These are phyloP conservation scores for Strobilomyces confusus DNA, from an alignment of 768 basidiomycete genomes.

Conservation along the genomic window DNA sequence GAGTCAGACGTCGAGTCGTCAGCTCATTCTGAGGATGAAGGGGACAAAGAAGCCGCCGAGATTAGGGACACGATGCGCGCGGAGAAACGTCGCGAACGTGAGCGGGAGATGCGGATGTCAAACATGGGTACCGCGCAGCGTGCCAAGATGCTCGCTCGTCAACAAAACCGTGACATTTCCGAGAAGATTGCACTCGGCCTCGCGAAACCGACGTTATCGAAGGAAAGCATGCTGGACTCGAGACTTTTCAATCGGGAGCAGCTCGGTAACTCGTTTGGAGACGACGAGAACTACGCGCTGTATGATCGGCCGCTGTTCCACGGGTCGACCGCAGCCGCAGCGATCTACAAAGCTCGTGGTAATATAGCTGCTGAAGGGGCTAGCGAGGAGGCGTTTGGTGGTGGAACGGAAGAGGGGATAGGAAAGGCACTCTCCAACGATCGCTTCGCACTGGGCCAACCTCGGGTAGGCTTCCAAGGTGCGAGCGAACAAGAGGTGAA, in stretches of 20 bases:
- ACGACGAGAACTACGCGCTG: constrained; percentile 90
- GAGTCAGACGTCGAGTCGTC: constrained; percentile 54
- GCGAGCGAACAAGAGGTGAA: constrained; percentile 78
- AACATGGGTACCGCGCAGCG: constrained; percentile 98
- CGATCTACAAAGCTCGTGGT: constrained; percentile 97
- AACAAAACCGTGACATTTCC: constrained; percentile 98
- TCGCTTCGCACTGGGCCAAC: constrained; percentile 85
- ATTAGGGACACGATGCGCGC: constrained; percentile 87
- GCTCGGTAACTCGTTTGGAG: constrained; percentile 73
- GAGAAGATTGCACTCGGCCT: constrained; percentile 98
- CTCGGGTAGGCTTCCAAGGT: constrained; percentile 86
- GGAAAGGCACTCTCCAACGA: constrained; percentile 88
- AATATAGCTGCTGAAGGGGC: constrained; percentile 66
- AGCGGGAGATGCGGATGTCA: constrained; percentile 97
- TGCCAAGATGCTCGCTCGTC: constrained; percentile 91
- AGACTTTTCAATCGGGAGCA: constrained; percentile 97
- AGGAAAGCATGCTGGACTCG: constrained; percentile 97
- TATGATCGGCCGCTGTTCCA: constrained; percentile 96
- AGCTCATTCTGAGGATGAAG: constrained; percentile 52
- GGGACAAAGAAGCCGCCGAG: constrained; percentile 79
- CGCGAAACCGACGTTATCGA: constrained; percentile 93
- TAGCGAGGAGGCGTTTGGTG: constrained; percentile 90
- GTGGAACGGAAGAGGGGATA: constrained; percentile 95
- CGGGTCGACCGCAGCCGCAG: constrained; percentile 94
- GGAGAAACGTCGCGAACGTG: constrained; percentile 91